phyloP scores from a whole-genome alignment of 257 asterid genomes.

The Salvia miltiorrhiza region DNA sequence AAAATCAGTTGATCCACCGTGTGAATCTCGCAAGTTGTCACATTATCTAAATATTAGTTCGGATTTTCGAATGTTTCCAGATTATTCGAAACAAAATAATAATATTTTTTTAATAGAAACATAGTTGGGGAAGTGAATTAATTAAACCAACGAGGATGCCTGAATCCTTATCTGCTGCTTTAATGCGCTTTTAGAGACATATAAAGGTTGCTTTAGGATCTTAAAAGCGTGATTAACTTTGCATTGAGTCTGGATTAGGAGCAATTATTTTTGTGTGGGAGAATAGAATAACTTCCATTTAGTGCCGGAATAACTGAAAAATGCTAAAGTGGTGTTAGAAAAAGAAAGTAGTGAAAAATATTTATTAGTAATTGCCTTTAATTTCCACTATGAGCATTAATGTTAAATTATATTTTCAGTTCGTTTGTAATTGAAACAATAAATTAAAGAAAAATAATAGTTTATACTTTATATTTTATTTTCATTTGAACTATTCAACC shows the following conservation, averaged over 20 bases:
- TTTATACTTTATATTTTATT: not conserved
- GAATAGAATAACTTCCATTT: conserved; percentile 20
- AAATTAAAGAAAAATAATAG: not conserved
- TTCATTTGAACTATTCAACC: not conserved
- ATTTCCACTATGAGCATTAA: not conserved
- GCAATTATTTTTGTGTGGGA: conserved; percentile 14
- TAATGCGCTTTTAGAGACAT: conserved; percentile 20
- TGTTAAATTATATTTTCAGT: not conserved
- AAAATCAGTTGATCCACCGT: conserved; percentile 29
- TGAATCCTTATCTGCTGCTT: conserved; percentile 42
- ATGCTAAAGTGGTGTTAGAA: not conserved
- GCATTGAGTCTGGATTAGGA: conserved; percentile 17
- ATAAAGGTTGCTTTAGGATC: conserved; percentile 34
- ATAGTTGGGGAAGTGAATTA: conserved; percentile 19
- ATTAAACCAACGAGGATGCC: conserved; percentile 31
- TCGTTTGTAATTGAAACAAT: not conserved
- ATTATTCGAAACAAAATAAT: conserved; percentile 9
- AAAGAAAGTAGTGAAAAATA: not conserved
- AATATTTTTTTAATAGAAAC: not conserved
- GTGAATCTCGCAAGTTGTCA: conserved; percentile 24
- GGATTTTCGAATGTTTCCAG: conserved; percentile 1
- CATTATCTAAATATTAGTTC: conserved; percentile 6
- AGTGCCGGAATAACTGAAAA: conserved; percentile 17
- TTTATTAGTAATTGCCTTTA: not conserved
- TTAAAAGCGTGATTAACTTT: conserved; percentile 31